These are phyloP conservation scores for Fusarium luffae DNA, from an alignment of 2,329 filamentous ascomycete species.

Conservation along the genomic window DNA sequence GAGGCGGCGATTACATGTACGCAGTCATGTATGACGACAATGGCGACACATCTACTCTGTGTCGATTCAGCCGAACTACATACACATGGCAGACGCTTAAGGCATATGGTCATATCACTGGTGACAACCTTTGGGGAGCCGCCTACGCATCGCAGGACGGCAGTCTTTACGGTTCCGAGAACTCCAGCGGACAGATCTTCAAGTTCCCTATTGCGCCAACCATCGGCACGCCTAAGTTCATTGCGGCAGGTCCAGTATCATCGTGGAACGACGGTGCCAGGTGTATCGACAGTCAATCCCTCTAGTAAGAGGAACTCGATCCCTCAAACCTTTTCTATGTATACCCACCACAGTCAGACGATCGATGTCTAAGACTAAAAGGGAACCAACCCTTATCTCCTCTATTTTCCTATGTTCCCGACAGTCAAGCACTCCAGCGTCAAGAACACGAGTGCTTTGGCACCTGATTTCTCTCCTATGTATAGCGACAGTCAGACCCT, in stretches of 20 bases:
- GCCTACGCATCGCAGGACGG: conserved; percentile 37
- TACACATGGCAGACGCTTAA: conserved; percentile 34
- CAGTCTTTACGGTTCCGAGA: conserved; percentile 38
- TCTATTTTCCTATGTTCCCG: conserved; percentile 2
- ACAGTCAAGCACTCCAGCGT: conserved; percentile 1
- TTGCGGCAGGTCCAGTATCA: conserved; percentile 23
- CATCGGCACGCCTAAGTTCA: conserved; percentile 16
- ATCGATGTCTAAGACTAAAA: conserved; percentile 1
- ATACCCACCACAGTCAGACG: conserved; percentile 12
- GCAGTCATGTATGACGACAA: conserved; percentile 14
- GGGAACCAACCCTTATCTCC: background rate
- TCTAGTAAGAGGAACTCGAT: conserved; percentile 6
- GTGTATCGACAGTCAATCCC: conserved; percentile 36
- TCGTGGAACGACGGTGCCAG: conserved; percentile 37
- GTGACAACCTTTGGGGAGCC: conserved; percentile 37
- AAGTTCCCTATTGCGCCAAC: conserved; percentile 37
- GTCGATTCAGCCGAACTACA: conserved; percentile 37
- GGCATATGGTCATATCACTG: conserved; percentile 12
- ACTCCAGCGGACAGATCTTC: conserved; percentile 33
- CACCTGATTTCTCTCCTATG: conserved; percentile 13
- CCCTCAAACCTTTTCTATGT: conserved; percentile 20
- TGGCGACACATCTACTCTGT: conserved; percentile 16
- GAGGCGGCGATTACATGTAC: conserved; percentile 43
- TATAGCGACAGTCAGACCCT: conserved; percentile 6
- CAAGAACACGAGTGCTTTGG: background rate